Base-by-base conservation (phyloP, 495 filamentous ascomycete species). In the Daldinia caldariorum region DNA sequence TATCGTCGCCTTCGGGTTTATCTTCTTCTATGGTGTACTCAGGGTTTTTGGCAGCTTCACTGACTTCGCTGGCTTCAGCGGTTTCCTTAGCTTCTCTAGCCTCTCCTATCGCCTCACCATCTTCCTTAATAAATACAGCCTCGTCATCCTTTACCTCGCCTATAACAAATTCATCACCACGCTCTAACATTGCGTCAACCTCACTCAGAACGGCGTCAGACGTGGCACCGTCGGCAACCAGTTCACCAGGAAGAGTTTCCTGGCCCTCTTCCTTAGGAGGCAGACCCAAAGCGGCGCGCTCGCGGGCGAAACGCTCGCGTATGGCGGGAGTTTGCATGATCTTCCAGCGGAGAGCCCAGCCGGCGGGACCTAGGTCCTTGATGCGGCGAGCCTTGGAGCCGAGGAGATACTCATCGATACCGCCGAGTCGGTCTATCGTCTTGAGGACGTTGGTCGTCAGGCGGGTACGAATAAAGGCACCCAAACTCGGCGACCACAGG, bases 371-470 rank as follows among this genome's bases (percentile, higher is more conserved):
- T 61, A 99, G 81, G 71, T 96, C 92, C 82, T 88, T 92, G 49
- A 98, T 82, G 62, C 96, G 83, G 37, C 79, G 85, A 12, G 89
- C 78, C 76, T 90, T 92, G 73, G 86, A 84, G 47, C 91, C 91
- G 5, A 97, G 80, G 34, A 99, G 82, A 80, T 99, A 99, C 65
- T 92, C 89, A 79, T 99, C 95, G 67, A 99, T 81, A 20, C 95
- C 93, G 31, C 94, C 94, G 12, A 86, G 83, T 73, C 94, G 97
- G 75, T 92, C 87, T 70, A 99, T 91, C 45, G 94, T 97, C 77
- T 92, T 85, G 72, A 99, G 78, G 8, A 93, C 91, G 47, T 87
- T 83, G 59, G 91, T 84, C 2, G 91, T 94, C 55, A 98, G 83
- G 71, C 90, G 88, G 38, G 96, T 84, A 72, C 87, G 88, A 10